phyloP scores from a whole-genome alignment of 1,139 yeast genomes.

The Yamadazyma sp. region DNA sequence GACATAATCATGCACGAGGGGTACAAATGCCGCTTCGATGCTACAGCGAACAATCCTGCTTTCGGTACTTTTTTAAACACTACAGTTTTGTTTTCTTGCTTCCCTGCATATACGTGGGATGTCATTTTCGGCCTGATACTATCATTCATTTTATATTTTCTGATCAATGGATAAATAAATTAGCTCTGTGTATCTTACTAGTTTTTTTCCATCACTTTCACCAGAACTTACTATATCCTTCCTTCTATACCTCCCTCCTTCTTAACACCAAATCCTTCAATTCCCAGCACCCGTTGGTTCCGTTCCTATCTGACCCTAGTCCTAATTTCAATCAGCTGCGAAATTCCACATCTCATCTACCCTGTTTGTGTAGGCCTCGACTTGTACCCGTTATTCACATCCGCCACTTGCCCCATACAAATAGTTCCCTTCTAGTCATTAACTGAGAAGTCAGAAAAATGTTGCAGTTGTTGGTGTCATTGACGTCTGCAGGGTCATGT shows the following conservation, averaged over 20 bases:
- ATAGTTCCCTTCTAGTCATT: no score
- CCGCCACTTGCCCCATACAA: not conserved
- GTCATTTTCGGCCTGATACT: not conserved
- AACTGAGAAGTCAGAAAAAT: constrained; percentile 5
- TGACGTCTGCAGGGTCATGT: constrained; percentile 7
- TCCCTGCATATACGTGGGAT: not conserved
- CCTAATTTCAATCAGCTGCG: no score
- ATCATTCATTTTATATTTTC: constrained; percentile 1
- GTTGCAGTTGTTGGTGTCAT: constrained; percentile 6
- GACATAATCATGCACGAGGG: no score
- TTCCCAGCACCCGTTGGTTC: no score
- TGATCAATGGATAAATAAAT: not conserved
- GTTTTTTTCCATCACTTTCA: no score
- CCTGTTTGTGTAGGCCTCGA: not conserved
- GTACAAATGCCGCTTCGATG: no score
- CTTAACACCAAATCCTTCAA: no score
- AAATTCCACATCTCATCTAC: not conserved
- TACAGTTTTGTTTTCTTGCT: not conserved
- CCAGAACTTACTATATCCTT: no score
- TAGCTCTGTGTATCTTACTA: not conserved
- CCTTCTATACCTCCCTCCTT: no score
- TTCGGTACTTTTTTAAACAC: not conserved
- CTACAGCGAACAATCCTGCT: not conserved
- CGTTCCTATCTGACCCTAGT: no score
- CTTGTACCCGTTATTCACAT: not conserved